phyloP scores from a whole-genome alignment of 202 grass and related monocot species.

The Dendrocalamus latiflorus region DNA sequence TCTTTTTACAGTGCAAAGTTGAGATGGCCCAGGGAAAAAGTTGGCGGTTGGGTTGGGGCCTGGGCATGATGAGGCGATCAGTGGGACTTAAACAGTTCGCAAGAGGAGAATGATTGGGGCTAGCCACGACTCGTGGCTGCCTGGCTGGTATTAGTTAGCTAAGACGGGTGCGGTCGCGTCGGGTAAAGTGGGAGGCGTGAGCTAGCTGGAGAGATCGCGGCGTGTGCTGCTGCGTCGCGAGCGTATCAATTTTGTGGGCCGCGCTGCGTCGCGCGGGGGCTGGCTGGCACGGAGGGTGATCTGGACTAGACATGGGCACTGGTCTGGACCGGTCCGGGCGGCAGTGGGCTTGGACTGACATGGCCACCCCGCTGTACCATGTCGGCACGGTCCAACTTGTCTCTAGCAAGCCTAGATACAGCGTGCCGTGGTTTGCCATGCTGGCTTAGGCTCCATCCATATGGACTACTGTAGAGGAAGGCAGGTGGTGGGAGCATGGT shows the following conservation, averaged over 20 bases:
- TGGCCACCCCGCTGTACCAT: too few relatives aligned
- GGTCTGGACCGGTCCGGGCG: too few relatives aligned
- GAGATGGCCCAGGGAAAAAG: background rate
- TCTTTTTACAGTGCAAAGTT: background rate
- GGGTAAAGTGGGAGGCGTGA: too few relatives aligned
- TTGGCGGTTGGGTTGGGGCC: conserved; percentile 2
- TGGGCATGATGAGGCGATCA: conserved; percentile 5
- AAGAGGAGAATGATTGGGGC: background rate
- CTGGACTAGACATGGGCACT: background rate
- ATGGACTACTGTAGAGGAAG: too few relatives aligned
- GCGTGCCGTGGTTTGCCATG: too few relatives aligned
- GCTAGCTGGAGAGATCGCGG: background rate
- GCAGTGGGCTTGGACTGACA: too few relatives aligned
- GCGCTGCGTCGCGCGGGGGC: background rate
- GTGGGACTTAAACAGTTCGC: conserved; percentile 6
- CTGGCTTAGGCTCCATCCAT: too few relatives aligned
- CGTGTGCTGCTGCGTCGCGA: background rate
- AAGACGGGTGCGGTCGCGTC: background rate
- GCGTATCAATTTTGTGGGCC: background rate
- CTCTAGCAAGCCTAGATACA: too few relatives aligned
- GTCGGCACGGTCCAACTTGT: too few relatives aligned
- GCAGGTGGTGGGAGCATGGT: too few relatives aligned
- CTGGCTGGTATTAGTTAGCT: background rate
- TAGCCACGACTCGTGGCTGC: background rate
- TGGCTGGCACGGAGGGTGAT: background rate